phyloP scores from a whole-genome alignment of 805 yeast genomes.

The Wickerhamiella bombiphila region DNA sequence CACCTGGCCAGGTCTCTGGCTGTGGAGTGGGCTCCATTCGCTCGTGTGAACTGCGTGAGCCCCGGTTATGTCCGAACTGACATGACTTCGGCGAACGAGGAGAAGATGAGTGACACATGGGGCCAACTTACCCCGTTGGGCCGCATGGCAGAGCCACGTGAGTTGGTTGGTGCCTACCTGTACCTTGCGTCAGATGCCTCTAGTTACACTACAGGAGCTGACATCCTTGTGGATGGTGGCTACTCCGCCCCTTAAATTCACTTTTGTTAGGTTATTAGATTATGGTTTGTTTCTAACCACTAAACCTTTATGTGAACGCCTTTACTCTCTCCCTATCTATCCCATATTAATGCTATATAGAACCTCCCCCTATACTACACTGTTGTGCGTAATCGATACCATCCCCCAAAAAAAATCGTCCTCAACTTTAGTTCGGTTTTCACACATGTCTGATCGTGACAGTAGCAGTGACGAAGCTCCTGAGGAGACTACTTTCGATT shows the following conservation, averaged over 20 bases:
- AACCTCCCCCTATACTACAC: too few relatives aligned
- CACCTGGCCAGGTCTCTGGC: slow-evolving; percentile 69
- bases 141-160: slow-evolving; percentile 42
- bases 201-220: slow-evolving; percentile 65
- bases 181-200: slow-evolving; percentile 74
- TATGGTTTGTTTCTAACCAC: too few relatives aligned
- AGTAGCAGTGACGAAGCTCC: slow-evolving; percentile 24
- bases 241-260: slow-evolving; percentile 41
- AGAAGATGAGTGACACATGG: slow-evolving; percentile 36
- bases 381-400: too few relatives aligned
- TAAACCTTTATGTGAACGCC: too few relatives aligned
- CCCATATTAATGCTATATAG: too few relatives aligned
- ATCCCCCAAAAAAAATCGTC: too few relatives aligned
- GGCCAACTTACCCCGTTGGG: slow-evolving; percentile 32
- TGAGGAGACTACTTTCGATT: slow-evolving; percentile 21
- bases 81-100: slow-evolving; percentile 36
- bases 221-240: slow-evolving; percentile 68
- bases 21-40: slow-evolving; percentile 76
- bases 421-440: too few relatives aligned
- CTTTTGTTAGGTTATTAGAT: too few relatives aligned
- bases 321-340: too few relatives aligned
- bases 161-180: slow-evolving; percentile 65
- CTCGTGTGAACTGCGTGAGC: slow-evolving; percentile 64
- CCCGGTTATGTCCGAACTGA: slow-evolving; percentile 77
- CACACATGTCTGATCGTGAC: neutral